phyloP scores from a whole-genome alignment of 2,329 filamentous ascomycete genomes.

The Metarhizium guizhouense region DNA sequence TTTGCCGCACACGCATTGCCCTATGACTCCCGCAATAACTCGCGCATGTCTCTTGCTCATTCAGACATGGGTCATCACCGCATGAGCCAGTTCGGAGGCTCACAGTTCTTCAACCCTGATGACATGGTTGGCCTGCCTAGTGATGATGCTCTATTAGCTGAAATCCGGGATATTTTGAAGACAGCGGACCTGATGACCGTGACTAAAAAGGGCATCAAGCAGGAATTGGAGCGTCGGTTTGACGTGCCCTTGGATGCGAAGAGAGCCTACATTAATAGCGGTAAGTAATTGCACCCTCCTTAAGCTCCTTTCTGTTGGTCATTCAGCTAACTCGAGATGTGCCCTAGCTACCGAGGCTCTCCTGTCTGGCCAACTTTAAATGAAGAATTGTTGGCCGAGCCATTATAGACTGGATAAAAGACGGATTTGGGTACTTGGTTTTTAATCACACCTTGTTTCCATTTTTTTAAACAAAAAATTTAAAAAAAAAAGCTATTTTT shows the following conservation, averaged over 20 bases:
- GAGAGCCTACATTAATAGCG: constrained; percentile 88
- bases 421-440: background rate
- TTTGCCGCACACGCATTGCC: constrained; percentile 31
- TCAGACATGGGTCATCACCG: constrained; percentile 56
- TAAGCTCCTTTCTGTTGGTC: constrained; percentile 9
- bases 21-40: constrained; percentile 38
- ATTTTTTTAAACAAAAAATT: background rate
- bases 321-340: background rate
- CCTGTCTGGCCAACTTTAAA: constrained; percentile 65
- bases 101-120: constrained; percentile 50
- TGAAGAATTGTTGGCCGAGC: background rate
- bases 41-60: constrained; percentile 72
- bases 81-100: constrained; percentile 52
- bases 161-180: constrained; percentile 88
- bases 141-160: constrained; percentile 82
- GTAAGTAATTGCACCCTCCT: constrained; percentile 42
- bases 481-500: background rate
- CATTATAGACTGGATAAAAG: background rate
- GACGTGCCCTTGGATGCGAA: constrained; percentile 77
- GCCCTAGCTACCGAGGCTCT: constrained; percentile 64
- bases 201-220: constrained; percentile 97
- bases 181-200: constrained; percentile 95
- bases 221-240: constrained; percentile 85
- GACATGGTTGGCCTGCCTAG: constrained; percentile 70
- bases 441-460: background rate